Evolutionary conservation across 164 flowering plant species (phyloP).

Genomic region (Paratinospora sagittata): DNA sequence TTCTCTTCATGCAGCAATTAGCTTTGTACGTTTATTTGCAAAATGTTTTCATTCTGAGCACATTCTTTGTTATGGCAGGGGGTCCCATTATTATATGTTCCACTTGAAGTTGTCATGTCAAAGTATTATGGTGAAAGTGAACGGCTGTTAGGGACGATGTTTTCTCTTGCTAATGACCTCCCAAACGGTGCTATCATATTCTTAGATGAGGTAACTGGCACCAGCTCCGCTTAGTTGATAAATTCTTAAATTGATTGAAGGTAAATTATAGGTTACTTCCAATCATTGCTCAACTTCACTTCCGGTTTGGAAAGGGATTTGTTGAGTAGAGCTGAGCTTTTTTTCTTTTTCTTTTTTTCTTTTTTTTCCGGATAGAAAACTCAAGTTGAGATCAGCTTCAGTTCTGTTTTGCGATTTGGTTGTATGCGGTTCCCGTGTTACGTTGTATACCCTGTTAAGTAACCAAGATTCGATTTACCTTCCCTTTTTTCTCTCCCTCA

Average conservation of each 20-base stretch:
- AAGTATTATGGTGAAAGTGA: constrained; percentile 97
- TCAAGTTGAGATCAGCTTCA: too few species aligned
- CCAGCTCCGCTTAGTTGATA: background rate
- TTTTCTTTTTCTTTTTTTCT: too few species aligned
- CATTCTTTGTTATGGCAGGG: constrained; percentile 45
- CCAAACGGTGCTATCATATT: constrained; percentile 74
- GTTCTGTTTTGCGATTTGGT: constrained; percentile 3
- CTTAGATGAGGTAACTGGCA: constrained; percentile 70
- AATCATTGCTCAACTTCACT: background rate
- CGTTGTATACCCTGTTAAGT: background rate
- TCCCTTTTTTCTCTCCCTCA: background rate
- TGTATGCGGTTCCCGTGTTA: background rate
- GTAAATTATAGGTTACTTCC: background rate
- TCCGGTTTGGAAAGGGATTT: too few species aligned
- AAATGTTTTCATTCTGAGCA: background rate
- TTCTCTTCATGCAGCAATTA: background rate
- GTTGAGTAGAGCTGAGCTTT: too few species aligned
- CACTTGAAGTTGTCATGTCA: constrained; percentile 75
- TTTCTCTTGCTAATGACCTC: constrained; percentile 79
- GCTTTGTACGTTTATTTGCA: background rate
- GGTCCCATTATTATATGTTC: constrained; percentile 84
- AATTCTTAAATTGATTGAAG: background rate
- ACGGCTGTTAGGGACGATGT: constrained; percentile 75
- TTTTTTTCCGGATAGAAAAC: too few species aligned
- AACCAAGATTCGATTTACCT: background rate